Evolutionary conservation across 305 asterid genomes (phyloP), one percentile per base, ranked within the genome.

Genomic region (Plantago coronopus): DNA sequence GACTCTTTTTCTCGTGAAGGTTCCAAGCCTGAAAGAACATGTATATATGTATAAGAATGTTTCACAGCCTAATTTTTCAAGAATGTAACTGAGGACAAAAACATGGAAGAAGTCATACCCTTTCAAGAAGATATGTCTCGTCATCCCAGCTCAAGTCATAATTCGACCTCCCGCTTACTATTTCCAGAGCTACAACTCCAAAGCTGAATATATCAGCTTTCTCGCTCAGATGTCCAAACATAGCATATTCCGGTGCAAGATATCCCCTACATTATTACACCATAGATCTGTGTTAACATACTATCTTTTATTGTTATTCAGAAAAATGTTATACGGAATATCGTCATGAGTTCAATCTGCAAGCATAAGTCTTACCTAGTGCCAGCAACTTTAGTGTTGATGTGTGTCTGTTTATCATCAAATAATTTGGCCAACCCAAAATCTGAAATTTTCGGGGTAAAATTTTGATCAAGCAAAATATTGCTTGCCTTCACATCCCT

Each of bases 401-500:
- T 83, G 68, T 90, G 96, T 4, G 96, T 87, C 80, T 73, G 72
- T 12, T 81, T 83, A 63, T 90, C 97, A 38, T 87, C 94, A 4
- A 83, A 90, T 31, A 90, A 78, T 72, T 85, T 90, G 53, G 97
- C 97, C 83, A 90, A 74, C 12, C 97, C 96, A 20, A 87, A 90
- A 76, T 90, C 97, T 7, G 96, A 87, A 42, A 90, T 87, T 74
- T 85, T 87, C 18, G 97, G 94, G 42, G 67, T 72, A 49, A 90
- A 82, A 48, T 80, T 78, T 37, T 82, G 69, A 68, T 90, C 95
- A 0, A 90, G 96, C 29, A 90, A 69, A 74, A 87, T 87, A 73
- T 87, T 90, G 74, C 97, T 87, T 29, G 97, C 95, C 77, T 90
- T 90, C 14, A 90, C 96, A 71, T 90, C 96, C 70, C 97, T 74